These are phyloP conservation scores for Ceratopteris richardii DNA, from an alignment of 75 land plant genomes.

Conservation along the genomic window DNA sequence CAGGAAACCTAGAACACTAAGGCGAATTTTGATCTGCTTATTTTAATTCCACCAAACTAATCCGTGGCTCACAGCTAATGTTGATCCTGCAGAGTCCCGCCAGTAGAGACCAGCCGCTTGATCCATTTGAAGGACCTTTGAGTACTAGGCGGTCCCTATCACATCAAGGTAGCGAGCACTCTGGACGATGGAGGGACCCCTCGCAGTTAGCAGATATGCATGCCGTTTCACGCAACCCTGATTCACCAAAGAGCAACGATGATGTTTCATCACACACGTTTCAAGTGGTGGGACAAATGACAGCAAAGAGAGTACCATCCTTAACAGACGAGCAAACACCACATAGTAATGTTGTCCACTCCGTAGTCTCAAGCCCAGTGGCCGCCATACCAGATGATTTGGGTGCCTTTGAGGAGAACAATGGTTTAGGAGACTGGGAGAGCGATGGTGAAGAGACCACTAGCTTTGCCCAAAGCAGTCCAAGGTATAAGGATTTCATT, in stretches of 20 bases:
- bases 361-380: conserved; percentile 5
- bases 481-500: background rate
- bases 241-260: conserved; percentile 1
- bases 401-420: conserved; percentile 16
- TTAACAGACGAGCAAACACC: background rate
- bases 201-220: conserved; percentile 6
- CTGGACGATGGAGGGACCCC: background rate
- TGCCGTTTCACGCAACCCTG: conserved; percentile 8
- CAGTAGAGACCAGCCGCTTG: background rate
- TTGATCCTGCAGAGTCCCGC: conserved; percentile 8
- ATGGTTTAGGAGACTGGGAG: conserved; percentile 33
- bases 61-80: too few relatives aligned
- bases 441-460: conserved; percentile 16
- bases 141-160: background rate
- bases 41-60: too few relatives aligned
- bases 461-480: conserved; percentile 7
- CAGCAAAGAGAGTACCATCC: conserved; percentile 9
- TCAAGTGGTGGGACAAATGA: conserved; percentile 7
- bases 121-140: background rate
- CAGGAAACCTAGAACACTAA: too few relatives aligned
- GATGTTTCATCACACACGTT: conserved; percentile 4
- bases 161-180: background rate
- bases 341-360: background rate
- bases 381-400: conserved; percentile 3
- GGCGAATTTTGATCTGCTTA: too few relatives aligned